phyloP scores from a whole-genome alignment of 2,329 filamentous ascomycete species.

The Alternaria burnsii region DNA sequence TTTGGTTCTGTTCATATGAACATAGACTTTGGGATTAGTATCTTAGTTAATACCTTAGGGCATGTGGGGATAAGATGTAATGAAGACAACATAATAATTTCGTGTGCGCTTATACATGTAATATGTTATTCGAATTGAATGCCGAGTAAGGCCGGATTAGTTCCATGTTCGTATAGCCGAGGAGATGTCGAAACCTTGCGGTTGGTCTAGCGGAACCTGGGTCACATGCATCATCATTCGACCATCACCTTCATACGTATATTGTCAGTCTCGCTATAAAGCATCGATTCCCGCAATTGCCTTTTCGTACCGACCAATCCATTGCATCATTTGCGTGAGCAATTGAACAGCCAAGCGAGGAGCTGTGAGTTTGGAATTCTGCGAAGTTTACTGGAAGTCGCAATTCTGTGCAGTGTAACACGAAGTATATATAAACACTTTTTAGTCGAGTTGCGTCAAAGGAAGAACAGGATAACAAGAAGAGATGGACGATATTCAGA shows the following conservation, averaged over 20 bases:
- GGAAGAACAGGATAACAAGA: neutral
- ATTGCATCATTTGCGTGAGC: neutral
- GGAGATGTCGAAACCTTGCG: neutral
- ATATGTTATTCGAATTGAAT: neutral
- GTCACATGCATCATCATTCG: neutral
- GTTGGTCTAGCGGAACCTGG: neutral
- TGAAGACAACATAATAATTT: neutral
- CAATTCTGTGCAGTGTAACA: neutral
- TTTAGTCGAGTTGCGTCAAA: neutral
- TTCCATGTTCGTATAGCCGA: neutral
- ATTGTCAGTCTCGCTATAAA: neutral
- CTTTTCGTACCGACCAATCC: neutral
- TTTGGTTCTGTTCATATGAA: slow-evolving; percentile 1
- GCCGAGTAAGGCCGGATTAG: neutral
- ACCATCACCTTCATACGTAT: neutral
- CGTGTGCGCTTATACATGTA: neutral
- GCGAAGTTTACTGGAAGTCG: neutral
- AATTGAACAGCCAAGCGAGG: neutral
- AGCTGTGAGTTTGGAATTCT: neutral
- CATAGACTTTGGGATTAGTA: slow-evolving; percentile 7
- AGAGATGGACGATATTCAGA: slow-evolving; percentile 20
- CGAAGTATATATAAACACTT: neutral
- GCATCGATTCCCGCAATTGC: neutral
- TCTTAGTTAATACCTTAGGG: neutral
- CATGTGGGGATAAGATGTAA: neutral